phyloP scores from a whole-genome alignment of 345 rosid genomes.

The Anastatica hierochuntica region DNA sequence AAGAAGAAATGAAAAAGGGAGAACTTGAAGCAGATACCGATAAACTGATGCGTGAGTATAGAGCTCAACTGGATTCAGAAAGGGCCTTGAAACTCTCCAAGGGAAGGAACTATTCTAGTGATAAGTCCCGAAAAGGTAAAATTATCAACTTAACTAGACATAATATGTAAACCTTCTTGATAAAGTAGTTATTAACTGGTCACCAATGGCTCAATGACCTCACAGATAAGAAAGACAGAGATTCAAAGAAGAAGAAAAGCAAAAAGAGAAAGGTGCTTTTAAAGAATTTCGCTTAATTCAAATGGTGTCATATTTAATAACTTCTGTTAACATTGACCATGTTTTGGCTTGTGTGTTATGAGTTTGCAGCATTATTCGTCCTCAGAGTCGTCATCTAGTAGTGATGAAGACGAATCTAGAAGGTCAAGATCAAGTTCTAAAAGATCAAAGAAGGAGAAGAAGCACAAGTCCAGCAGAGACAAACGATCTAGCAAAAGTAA shows the following conservation, averaged over 20 bases:
- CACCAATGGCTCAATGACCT: conserved; percentile 15
- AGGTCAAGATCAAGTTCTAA: conserved; percentile 71
- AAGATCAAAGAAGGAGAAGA: conserved; percentile 60
- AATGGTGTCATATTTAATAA: background rate
- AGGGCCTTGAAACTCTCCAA: conserved; percentile 84
- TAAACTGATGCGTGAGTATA: conserved; percentile 93
- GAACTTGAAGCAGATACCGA: conserved; percentile 87
- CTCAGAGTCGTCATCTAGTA: conserved; percentile 59
- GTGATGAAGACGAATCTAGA: conserved; percentile 71
- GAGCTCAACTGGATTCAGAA: conserved; percentile 97
- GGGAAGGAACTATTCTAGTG: conserved; percentile 75
- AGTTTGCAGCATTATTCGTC: conserved; percentile 69
- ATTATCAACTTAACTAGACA: background rate
- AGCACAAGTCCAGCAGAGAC: conserved; percentile 47
- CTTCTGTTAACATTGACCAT: background rate
- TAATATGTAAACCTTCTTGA: background rate
- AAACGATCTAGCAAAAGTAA: conserved; percentile 40
- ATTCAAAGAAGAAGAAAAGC: conserved; percentile 64
- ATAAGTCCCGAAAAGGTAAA: conserved; percentile 61
- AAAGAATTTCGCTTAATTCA: background rate
- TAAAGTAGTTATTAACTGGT: background rate
- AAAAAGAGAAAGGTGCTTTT: conserved; percentile 71
- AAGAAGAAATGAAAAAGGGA: conserved; percentile 79
- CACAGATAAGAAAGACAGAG: conserved; percentile 80
- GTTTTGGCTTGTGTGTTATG: conserved; percentile 6